Evolutionary conservation across 176 grass and related monocot species (phyloP).

Genomic region (Alloteropsis semialata): DNA sequence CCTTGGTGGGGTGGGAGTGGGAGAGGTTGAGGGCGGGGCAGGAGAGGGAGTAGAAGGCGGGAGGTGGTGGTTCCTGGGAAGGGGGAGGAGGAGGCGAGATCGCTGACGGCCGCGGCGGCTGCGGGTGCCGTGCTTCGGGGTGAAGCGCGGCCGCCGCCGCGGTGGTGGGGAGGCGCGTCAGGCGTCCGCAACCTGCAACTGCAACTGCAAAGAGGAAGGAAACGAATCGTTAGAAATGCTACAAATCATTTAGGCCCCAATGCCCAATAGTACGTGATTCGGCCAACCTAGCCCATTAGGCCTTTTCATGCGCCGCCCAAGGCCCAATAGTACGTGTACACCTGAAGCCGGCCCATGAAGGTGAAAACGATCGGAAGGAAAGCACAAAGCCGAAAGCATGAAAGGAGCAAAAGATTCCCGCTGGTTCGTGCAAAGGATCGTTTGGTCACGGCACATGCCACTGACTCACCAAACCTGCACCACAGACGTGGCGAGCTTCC

Average conservation of each 20-base stretch:
- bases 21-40: constrained; percentile 31
- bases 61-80: neutral
- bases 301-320: too few relatives aligned
- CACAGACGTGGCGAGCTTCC: neutral
- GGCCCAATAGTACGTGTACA: too few relatives aligned
- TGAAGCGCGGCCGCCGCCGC: constrained; percentile 8
- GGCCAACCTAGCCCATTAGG: too few relatives aligned
- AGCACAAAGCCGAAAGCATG: neutral
- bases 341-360: too few relatives aligned
- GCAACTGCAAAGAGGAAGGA: neutral
- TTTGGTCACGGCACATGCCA: neutral
- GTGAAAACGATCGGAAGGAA: neutral
- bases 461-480: neutral
- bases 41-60: constrained; percentile 26
- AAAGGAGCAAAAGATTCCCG: neutral
- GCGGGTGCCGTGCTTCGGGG: neutral
- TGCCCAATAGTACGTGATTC: too few relatives aligned
- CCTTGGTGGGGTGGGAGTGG: neutral
- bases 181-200: constrained; percentile 37
- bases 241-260: neutral
- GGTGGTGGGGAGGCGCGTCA: constrained; percentile 20
- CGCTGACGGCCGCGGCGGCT: neutral
- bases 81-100: neutral
- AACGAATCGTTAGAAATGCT: neutral
- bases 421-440: neutral